These are phyloP conservation scores for Xylaria acuta DNA, from an alignment of 495 filamentous ascomycete species.

Conservation along the genomic window DNA sequence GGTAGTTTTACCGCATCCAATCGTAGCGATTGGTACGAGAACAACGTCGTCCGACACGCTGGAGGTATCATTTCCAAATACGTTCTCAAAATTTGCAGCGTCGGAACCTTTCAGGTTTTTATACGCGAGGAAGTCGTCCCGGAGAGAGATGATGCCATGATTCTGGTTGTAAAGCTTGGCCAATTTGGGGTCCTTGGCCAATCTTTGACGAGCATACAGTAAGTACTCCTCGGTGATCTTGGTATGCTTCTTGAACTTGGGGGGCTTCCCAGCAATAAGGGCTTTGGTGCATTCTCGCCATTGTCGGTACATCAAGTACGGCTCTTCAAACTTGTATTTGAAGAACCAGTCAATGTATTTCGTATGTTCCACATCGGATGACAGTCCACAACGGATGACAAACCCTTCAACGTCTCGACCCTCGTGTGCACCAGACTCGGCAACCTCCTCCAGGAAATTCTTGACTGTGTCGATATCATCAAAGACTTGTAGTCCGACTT, in stretches of 20 bases:
- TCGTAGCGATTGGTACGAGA: slow-evolving; percentile 84
- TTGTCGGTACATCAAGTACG: slow-evolving; percentile 96
- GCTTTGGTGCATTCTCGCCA: slow-evolving; percentile 98
- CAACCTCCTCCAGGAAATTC: slow-evolving; percentile 79
- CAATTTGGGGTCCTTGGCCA: slow-evolving; percentile 68
- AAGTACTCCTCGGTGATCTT: slow-evolving; percentile 93
- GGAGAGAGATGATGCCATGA: slow-evolving; percentile 93
- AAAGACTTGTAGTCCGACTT: slow-evolving; percentile 79
- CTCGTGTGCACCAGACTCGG: slow-evolving; percentile 83
- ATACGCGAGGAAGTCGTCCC: slow-evolving; percentile 82
- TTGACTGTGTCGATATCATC: slow-evolving; percentile 76
- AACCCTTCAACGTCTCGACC: slow-evolving; percentile 96
- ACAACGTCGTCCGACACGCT: slow-evolving; percentile 69
- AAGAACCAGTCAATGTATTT: slow-evolving; percentile 92
- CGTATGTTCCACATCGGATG: slow-evolving; percentile 39
- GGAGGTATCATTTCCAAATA: slow-evolving; percentile 31
- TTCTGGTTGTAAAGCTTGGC: slow-evolving; percentile 76
- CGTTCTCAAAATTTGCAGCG: slow-evolving; percentile 52
- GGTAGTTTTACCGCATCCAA: slow-evolving; percentile 97
- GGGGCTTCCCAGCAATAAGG: slow-evolving; percentile 75
- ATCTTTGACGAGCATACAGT: slow-evolving; percentile 73
- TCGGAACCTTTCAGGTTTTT: slow-evolving; percentile 86
- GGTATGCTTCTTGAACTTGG: slow-evolving; percentile 82
- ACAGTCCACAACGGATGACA: slow-evolving; percentile 85
- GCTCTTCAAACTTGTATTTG: slow-evolving; percentile 99